Conservation (phyloP, 768 basidiomycete genomes). For the Boletus sensibilis region DNA sequence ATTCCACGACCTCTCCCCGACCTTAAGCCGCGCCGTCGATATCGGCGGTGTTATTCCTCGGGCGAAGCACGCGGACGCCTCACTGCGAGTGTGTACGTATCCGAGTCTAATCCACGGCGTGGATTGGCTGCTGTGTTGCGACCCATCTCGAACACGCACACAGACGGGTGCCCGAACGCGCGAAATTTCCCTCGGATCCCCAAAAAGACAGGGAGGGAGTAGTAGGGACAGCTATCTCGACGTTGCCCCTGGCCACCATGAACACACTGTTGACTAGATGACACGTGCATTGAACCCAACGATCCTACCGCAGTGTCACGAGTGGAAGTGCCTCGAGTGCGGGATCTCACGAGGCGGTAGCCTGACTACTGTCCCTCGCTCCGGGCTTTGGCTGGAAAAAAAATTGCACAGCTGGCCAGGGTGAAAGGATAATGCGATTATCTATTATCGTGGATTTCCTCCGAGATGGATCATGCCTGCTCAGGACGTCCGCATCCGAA, state of each 20-base stretch:
- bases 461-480: background rate
- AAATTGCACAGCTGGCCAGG: background rate
- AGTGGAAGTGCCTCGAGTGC: background rate
- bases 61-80: background rate
- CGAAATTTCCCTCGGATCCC: background rate
- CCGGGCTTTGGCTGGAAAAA: background rate
- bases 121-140: background rate
- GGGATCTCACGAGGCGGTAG: background rate
- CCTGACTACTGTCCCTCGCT: background rate
- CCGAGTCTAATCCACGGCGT: conserved; percentile 6
- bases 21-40: conserved; percentile 9
- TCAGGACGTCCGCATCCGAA: background rate
- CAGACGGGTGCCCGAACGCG: background rate
- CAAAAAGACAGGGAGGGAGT: background rate
- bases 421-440: background rate
- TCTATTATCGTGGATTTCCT: background rate
- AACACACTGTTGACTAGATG: background rate
- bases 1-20: background rate
- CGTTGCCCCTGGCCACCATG: background rate
- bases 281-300: background rate
- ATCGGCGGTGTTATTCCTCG: background rate
- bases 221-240: background rate
- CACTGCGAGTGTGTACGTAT: conserved; percentile 1
- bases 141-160: conserved; percentile 4
- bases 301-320: background rate